Percentiles rank a stretch among this genome's conserved stretches.
Evolutionary conservation across 2,329 filamentous ascomycete species (phyloP).

Genomic region (Epicoccum sorghinum): DNA sequence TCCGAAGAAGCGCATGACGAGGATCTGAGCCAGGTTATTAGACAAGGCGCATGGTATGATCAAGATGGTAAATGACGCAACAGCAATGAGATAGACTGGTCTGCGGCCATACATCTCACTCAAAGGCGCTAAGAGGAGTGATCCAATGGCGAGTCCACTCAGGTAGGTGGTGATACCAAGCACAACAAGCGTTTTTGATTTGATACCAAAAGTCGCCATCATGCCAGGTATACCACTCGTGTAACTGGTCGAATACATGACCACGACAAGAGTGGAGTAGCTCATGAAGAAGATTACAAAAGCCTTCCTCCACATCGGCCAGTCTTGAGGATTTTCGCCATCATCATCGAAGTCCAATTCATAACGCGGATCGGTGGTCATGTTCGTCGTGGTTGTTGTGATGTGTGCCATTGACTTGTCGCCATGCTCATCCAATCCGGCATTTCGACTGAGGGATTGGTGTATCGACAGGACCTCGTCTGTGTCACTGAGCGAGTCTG

Average conservation of each 20-base stretch:
- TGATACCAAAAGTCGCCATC: slow-evolving; percentile 67
- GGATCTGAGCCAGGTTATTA: slow-evolving; percentile 68
- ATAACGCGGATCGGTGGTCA: slow-evolving; percentile 62
- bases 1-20: slow-evolving; percentile 76
- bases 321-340: slow-evolving; percentile 70
- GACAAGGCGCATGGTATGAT: slow-evolving; percentile 75
- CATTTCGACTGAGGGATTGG: slow-evolving; percentile 43
- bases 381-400: slow-evolving; percentile 42
- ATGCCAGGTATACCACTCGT: slow-evolving; percentile 74
- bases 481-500: slow-evolving; percentile 26
- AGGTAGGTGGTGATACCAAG: slow-evolving; percentile 81
- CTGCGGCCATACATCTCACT: slow-evolving; percentile 72
- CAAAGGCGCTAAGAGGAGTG: slow-evolving; percentile 74
- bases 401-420: slow-evolving; percentile 34
- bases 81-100: slow-evolving; percentile 70
- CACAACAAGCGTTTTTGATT: slow-evolving; percentile 66
- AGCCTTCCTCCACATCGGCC: slow-evolving; percentile 65
- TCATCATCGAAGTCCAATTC: slow-evolving; percentile 73
- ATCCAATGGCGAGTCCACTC: slow-evolving; percentile 73
- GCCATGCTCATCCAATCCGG: slow-evolving; percentile 34
- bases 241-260: slow-evolving; percentile 76
- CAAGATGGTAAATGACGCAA: slow-evolving; percentile 69
- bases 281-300: slow-evolving; percentile 62
- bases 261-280: slow-evolving; percentile 59
- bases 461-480: slow-evolving; percentile 38